These are phyloP conservation scores for Aquilaria yunnanensis DNA, from an alignment of 345 rosid genomes.

Conservation along the genomic window DNA sequence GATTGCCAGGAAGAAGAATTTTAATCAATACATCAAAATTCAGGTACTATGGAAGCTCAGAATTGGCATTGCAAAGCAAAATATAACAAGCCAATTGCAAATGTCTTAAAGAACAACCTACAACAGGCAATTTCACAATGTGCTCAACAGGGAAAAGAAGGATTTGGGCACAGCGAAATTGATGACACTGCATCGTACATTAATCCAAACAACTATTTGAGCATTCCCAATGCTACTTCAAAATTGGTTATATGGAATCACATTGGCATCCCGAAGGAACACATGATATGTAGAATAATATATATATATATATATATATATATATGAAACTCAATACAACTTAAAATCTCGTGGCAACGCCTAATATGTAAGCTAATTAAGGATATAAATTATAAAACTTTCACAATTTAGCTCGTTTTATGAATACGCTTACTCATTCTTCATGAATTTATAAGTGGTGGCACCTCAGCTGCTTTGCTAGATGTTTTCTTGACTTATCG, in stretches of 20 bases:
- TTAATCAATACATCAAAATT: constrained; percentile 46
- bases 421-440: no score
- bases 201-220: constrained; percentile 37
- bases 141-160: constrained; percentile 69
- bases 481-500: no score
- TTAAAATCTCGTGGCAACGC: no score
- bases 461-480: no score
- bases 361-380: no score
- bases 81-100: constrained; percentile 66
- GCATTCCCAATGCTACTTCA: constrained; percentile 15
- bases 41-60: constrained; percentile 68
- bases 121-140: constrained; percentile 75
- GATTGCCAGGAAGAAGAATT: constrained; percentile 65
- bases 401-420: no score
- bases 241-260: constrained; percentile 16
- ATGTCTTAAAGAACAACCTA: constrained; percentile 57
- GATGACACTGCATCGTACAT: constrained; percentile 68
- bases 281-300: constrained; percentile 37
- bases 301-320: no score
- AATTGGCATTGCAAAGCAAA: constrained; percentile 60
- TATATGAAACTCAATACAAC: no score
- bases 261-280: constrained; percentile 21
- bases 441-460: no score
- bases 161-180: constrained; percentile 77
- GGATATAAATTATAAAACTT: no score